Evolutionary conservation across 2,329 filamentous ascomycete species (phyloP).

Genomic region (Fusarium coffeatum): DNA sequence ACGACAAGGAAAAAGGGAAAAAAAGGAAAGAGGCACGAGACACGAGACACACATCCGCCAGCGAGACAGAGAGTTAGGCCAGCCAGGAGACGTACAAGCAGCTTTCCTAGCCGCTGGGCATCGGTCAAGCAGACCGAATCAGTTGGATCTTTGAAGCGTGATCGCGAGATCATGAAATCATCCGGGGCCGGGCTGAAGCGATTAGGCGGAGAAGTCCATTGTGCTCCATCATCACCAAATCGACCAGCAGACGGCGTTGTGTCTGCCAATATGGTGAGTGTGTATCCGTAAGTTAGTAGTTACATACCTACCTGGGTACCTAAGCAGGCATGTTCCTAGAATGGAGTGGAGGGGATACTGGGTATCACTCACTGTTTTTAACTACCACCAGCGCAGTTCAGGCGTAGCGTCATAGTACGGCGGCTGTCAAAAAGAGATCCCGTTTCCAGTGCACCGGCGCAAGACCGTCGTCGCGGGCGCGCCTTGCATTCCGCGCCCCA

Average conservation of each 20-base stretch:
- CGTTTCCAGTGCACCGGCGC: conserved; percentile 49
- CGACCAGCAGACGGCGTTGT: background rate
- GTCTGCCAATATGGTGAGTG: background rate
- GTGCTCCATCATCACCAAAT: conserved; percentile 30
- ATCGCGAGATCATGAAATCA: conserved; percentile 36
- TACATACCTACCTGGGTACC: too few relatives aligned
- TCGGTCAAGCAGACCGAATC: conserved; percentile 19
- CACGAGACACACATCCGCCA: conserved; percentile 21
- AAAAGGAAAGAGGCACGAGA: background rate
- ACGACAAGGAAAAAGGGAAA: conserved; percentile 24
- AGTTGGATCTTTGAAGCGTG: conserved; percentile 33
- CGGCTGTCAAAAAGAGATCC: conserved; percentile 48
- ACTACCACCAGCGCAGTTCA: conserved; percentile 40
- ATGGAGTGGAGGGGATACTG: background rate
- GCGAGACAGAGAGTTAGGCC: conserved; percentile 15
- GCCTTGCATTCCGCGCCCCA: conserved; percentile 45
- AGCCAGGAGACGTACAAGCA: conserved; percentile 10
- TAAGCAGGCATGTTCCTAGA: background rate
- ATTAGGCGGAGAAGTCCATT: conserved; percentile 32
- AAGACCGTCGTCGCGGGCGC: conserved; percentile 34
- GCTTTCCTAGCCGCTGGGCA: conserved; percentile 11
- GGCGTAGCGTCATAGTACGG: conserved; percentile 43
- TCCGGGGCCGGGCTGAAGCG: conserved; percentile 19
- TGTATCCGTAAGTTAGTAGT: background rate
- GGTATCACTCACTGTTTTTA: conserved; percentile 4